These are phyloP conservation scores for Pseudocercospora pini-densiflorae DNA, from an alignment of 2,329 filamentous ascomycete genomes.

Conservation along the genomic window DNA sequence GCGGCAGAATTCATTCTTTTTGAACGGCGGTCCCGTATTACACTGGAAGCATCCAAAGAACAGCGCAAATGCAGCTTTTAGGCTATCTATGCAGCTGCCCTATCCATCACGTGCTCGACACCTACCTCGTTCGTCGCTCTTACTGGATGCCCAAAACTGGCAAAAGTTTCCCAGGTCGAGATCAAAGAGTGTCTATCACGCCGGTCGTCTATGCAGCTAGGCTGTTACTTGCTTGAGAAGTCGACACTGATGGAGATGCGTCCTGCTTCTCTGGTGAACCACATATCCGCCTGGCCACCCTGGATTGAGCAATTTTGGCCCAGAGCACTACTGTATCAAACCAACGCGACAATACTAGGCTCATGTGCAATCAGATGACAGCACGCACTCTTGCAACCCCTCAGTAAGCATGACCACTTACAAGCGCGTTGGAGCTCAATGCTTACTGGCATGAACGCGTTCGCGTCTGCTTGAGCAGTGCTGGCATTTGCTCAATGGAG, in stretches of 20 bases:
- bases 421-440: neutral
- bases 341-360: neutral
- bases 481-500: neutral
- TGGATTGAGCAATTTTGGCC: neutral
- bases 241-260: neutral
- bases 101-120: neutral
- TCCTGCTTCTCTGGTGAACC: neutral
- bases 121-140: neutral
- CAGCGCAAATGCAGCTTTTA: neutral
- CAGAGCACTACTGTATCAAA: neutral
- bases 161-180: neutral
- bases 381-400: neutral
- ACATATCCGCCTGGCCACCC: neutral
- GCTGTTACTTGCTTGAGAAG: neutral
- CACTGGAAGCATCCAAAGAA: neutral
- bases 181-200: neutral
- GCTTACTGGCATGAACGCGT: neutral
- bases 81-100: neutral
- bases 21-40: neutral
- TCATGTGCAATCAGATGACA: neutral
- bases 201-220: neutral
- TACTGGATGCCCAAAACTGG: neutral
- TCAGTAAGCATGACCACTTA: neutral
- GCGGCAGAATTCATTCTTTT: slow-evolving; percentile 3
- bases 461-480: neutral